These are phyloP conservation scores for Colletotrichum sp. DNA, from an alignment of 2,329 filamentous ascomycete species.

Conservation along the genomic window DNA sequence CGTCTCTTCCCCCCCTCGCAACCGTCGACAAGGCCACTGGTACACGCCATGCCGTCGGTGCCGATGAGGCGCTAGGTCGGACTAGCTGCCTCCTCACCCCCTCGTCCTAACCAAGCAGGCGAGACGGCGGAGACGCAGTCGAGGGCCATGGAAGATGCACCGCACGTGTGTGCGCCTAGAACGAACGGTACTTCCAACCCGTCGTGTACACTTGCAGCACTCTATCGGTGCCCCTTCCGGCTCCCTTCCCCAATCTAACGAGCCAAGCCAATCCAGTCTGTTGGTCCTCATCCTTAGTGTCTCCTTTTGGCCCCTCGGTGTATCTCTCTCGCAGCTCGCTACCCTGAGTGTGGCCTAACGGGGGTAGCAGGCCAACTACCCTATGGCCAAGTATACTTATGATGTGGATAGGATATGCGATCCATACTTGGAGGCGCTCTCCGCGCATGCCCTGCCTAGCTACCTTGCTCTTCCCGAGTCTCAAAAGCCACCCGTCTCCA, in stretches of 20 bases:
- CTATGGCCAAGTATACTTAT: background rate
- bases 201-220: constrained; percentile 20
- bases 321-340: constrained; percentile 24
- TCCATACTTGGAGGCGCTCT: constrained; percentile 10
- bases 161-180: constrained; percentile 25
- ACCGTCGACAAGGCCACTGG: constrained; percentile 6
- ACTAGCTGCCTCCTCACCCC: constrained; percentile 6
- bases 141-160: constrained; percentile 12
- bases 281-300: constrained; percentile 23
- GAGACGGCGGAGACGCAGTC: constrained; percentile 13
- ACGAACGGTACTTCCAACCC: constrained; percentile 24
- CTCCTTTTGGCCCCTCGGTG: constrained; percentile 22
- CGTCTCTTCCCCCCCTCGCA: constrained; percentile 5
- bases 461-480: background rate
- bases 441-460: constrained; percentile 6
- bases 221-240: constrained; percentile 26
- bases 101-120: constrained; percentile 8
- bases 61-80: constrained; percentile 14
- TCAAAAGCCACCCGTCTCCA: constrained; percentile 22
- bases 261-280: constrained; percentile 25
- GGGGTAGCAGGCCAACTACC: constrained; percentile 3
- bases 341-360: constrained; percentile 15
- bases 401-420: constrained; percentile 3
- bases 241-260: constrained; percentile 23
- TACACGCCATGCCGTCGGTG: constrained; percentile 21